Evolutionary conservation across 163 green algal genomes (phyloP), one percentile per base, ranked within the genome.

Genomic region (Prototheca wickerhamii): DNA sequence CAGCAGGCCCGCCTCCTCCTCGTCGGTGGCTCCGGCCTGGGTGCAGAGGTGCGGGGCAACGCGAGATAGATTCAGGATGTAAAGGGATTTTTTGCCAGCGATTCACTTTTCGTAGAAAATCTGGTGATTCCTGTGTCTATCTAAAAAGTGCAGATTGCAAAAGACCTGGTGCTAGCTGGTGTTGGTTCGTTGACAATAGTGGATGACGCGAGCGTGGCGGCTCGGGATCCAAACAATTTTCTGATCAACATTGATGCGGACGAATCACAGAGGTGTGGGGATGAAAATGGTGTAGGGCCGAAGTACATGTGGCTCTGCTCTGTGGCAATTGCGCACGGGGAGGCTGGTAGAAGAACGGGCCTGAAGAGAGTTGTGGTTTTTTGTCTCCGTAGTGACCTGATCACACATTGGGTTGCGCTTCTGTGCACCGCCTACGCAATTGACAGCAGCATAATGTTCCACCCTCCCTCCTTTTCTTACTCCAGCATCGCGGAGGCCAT

Each of bases 161-260:
- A 95, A 69, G 95, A 95, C 70, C 74, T 95, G 20, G 84, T 84
- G 42, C 73, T 95, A 40, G 88, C 88, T 3, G 88, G 88, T 21
- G 79, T 94, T 10, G 88, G 88, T 0, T 74, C 65, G 0, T 69
- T 95, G 32, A 78, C 69, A 0, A 67, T 95, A 0, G 43, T 82
- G 35, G 85, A 90, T 25, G 76, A 87, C 66, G 75, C 70, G 0
- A 70, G 76, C 20, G 78, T 63, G 34, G 31, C 49, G 1, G 6
- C 32, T 1, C 59, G 63, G 3, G 44, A 71, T 3, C 68, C 68
- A 21, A 67, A 71, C 30, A 92, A 90, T 66, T 92, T 94, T 62
- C 78, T 94, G 2, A 60, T 93, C 0, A 56, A 72, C n/a, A 60
- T 64, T 8, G 70, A 76, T 43, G 74, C 71, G 0, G 30, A 71